Evolutionary conservation across 441 rosid genomes (phyloP), one percentile per base, ranked within the genome.

Genomic region (Adansonia gregorii): DNA sequence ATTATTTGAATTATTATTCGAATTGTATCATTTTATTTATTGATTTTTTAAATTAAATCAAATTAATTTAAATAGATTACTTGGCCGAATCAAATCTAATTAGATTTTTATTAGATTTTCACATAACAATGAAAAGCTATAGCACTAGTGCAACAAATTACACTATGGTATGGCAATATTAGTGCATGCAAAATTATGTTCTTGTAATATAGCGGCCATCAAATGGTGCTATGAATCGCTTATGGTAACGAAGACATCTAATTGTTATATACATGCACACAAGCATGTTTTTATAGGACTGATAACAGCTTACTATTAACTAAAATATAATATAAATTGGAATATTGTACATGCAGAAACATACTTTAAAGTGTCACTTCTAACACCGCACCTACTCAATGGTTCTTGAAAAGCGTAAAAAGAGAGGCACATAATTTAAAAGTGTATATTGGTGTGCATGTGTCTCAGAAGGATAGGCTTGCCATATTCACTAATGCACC

Each of bases 91-190:
- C 31, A 31, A 31, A 31, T 31, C 35, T 31, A 31, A 31, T 31
- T 31, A 31, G 35, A 31, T 31, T 31, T 31, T 31, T 31, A 31
- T 31, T 31, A 31, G 3, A 51, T 11, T 48, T 20, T 45, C 14
- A 67, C 58, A 67, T 49, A 7, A 48, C 22, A 46, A 39, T 11
- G 81, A 54, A 67, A 27, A 8, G 55, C 73, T 39, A 11, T n/a
- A 39, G 73, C 56, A 19, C 35, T 41, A 67, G 22, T 17, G 45
- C 51, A 58, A 20, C 63, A 58, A 19, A 58, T 59, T 59, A 19
- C 24, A 56, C 61, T 56, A 56, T 17, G 61, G 64, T 59, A 59
- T 22, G 14, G 4, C 19, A n/a, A 52, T 52, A 14, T 52, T 31
- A 31, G 35, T 31, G 35, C 35, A 31, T 31, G 35, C 2, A 31